phyloP scores from a whole-genome alignment of 345 rosid genomes.

The Excoecaria agallocha region DNA sequence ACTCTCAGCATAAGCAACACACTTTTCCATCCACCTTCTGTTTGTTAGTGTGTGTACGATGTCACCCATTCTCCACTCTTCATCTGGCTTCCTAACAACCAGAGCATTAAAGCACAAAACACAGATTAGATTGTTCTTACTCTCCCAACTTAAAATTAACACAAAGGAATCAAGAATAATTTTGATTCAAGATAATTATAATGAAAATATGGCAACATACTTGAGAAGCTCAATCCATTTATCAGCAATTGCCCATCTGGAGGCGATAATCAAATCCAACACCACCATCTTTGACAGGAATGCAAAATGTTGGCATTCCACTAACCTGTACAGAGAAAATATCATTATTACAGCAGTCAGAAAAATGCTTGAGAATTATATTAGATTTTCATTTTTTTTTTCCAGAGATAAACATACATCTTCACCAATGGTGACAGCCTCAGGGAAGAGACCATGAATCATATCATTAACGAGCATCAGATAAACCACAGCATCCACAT shows the following conservation, averaged over 20 bases:
- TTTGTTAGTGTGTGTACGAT: conserved; percentile 70
- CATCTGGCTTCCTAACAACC: conserved; percentile 70
- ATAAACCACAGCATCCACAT: conserved; percentile 84
- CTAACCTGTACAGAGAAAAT: conserved; percentile 60
- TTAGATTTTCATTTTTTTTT: not conserved
- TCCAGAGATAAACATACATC: conserved; percentile 56
- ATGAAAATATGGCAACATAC: conserved; percentile 37
- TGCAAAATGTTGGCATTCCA: conserved; percentile 95
- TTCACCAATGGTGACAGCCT: conserved; percentile 86
- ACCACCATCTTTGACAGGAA: conserved; percentile 88
- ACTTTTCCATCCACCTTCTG: conserved; percentile 88
- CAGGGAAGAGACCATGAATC: conserved; percentile 93
- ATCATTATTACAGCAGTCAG: conserved; percentile 1
- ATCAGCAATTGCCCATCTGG: conserved; percentile 97
- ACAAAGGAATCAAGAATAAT: not conserved
- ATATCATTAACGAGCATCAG: conserved; percentile 93
- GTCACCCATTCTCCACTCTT: conserved; percentile 83
- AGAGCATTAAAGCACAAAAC: conserved; percentile 14
- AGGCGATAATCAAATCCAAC: conserved; percentile 97
- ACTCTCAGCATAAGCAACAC: conserved; percentile 87
- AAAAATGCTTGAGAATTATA: not conserved
- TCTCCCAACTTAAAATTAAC: conserved; percentile 7
- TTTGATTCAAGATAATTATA: conserved; percentile 10
- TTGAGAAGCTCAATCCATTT: conserved; percentile 95
- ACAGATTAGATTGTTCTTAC: not conserved